Conservation (phyloP, 352 stramenopile species). For the Halophytophthora batemanensis region DNA sequence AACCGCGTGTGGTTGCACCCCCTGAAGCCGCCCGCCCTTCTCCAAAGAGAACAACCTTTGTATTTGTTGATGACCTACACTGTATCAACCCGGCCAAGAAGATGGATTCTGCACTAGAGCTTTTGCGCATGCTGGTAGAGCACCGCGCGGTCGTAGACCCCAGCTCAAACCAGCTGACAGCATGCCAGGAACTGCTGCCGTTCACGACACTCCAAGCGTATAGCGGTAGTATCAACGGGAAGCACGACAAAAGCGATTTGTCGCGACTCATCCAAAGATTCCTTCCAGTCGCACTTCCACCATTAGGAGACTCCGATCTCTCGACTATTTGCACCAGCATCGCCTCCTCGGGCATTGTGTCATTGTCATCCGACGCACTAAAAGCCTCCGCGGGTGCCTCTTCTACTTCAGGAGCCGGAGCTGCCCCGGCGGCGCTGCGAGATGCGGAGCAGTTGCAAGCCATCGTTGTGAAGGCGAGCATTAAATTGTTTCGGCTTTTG, state of each 20-base stretch:
- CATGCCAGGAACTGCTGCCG: slow-evolving; percentile 24
- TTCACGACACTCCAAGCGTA: slow-evolving; percentile 27
- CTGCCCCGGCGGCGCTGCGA: slow-evolving; percentile 6
- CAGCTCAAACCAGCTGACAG: slow-evolving; percentile 23
- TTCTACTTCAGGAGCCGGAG: not conserved
- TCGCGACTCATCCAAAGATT: slow-evolving; percentile 30
- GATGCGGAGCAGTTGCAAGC: slow-evolving; percentile 34
- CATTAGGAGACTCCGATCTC: slow-evolving; percentile 41
- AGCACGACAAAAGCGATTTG: slow-evolving; percentile 6
- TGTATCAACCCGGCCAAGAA: slow-evolving; percentile 17
- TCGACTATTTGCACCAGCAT: slow-evolving; percentile 47
- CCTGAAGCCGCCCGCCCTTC: not conserved
- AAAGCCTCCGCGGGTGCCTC: not conserved
- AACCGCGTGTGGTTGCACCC: not conserved
- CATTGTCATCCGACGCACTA: not conserved
- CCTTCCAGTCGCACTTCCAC: slow-evolving; percentile 28
- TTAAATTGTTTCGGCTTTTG: slow-evolving; percentile 51
- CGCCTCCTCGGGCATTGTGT: not conserved
- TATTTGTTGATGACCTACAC: slow-evolving; percentile 72
- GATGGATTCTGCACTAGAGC: slow-evolving; percentile 39
- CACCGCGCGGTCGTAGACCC: slow-evolving; percentile 39
- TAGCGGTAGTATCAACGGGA: not conserved
- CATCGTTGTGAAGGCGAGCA: slow-evolving; percentile 49
- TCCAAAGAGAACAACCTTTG: slow-evolving; percentile 12
- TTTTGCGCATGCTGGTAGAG: slow-evolving; percentile 48